A percentile compares a stretch with the other conserved stretches of the same genome.
phyloP scores from a whole-genome alignment of 495 filamentous ascomycete genomes.

The Beverwykella pulmonaria region DNA sequence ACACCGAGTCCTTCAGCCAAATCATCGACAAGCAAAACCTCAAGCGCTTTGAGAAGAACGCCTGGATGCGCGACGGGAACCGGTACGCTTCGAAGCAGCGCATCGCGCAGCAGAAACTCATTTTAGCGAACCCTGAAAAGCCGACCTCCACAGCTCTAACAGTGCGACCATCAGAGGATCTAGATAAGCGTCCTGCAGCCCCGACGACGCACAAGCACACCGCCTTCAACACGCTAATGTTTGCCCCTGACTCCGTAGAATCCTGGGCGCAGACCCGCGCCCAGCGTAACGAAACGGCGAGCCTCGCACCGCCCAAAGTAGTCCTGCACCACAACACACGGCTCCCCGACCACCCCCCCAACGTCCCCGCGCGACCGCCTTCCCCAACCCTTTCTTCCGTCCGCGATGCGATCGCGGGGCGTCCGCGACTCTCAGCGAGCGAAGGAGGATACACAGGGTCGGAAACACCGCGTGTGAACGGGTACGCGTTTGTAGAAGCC shows the following conservation, averaged over 20 bases:
- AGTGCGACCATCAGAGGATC: constrained; percentile 50
- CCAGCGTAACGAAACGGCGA: constrained; percentile 68
- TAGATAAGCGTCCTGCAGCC: constrained; percentile 72
- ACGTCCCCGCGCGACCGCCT: constrained; percentile 35
- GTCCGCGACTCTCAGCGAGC: constrained; percentile 62
- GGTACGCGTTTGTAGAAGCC: constrained; percentile 89
- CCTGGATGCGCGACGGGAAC: constrained; percentile 86
- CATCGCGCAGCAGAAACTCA: constrained; percentile 80
- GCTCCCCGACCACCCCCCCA: constrained; percentile 51
- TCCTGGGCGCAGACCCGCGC: constrained; percentile 65
- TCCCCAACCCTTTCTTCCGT: constrained; percentile 81
- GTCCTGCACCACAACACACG: constrained; percentile 85
- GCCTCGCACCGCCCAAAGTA: constrained; percentile 72
- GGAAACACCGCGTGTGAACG: constrained; percentile 85
- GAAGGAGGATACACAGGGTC: constrained; percentile 66
- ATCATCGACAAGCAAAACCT: constrained; percentile 89
- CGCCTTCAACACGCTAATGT: constrained; percentile 88
- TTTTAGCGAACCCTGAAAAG: constrained; percentile 38
- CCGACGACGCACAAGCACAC: constrained; percentile 74
- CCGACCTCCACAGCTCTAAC: constrained; percentile 27
- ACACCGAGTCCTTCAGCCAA: constrained; percentile 94
- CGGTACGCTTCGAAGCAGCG: constrained; percentile 63
- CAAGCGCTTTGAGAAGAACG: constrained; percentile 76
- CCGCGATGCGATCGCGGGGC: constrained; percentile 82
- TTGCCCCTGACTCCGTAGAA: constrained; percentile 72